Base-by-base conservation (phyloP, 176 grass and related monocot genomes). In the Musa acuminata region DNA sequence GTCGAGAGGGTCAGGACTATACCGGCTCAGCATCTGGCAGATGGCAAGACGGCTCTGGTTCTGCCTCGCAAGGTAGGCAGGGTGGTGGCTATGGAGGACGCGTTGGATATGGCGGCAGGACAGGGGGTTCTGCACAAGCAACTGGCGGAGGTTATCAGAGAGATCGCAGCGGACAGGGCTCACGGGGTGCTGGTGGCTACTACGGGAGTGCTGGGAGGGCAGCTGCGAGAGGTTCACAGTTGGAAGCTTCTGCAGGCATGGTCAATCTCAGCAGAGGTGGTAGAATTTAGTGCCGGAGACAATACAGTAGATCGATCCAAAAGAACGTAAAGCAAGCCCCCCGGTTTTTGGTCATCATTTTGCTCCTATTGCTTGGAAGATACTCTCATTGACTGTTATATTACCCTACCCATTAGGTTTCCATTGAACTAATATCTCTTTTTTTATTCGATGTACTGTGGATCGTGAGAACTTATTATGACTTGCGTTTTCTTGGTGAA, bases 41-140 rank as follows among this genome's bases (percentile, higher is more conserved):
- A 73, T 97, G 93, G 93, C 90, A 93, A 80, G 93, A 97, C 29
- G 90, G 87, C 77, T 92, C 87, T 10, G 71, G 84, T n/a, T 76
- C 89, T 0, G 80, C 75, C 13, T 81, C 83, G 8, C 89, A 90
- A 13, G 89, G 89, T 8, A 79, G 77, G 77, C 77, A 71, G 20
- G 24, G 35, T 25, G 67, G 77, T 51, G 77, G 67, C 11, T 51
- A 75, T 0, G 84, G 92, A 14, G 86, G 88, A 6, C 74, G 89
- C 26, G 69, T 75, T 84, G 89, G 89, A 8, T 90, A 90, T 0
- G 48, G 21, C 7, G 85, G 89, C 2, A 90, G 87, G 78, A 79
- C 64, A 19, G 90, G 87, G 51, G 87, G 87, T 71, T 67, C 65
- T 29, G 27, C 27, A 67, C 64, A 86, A 13, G 64, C 50, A 8